Conservation (phyloP, 2,329 filamentous ascomycete genomes). For the Botrytis fragariae region DNA sequence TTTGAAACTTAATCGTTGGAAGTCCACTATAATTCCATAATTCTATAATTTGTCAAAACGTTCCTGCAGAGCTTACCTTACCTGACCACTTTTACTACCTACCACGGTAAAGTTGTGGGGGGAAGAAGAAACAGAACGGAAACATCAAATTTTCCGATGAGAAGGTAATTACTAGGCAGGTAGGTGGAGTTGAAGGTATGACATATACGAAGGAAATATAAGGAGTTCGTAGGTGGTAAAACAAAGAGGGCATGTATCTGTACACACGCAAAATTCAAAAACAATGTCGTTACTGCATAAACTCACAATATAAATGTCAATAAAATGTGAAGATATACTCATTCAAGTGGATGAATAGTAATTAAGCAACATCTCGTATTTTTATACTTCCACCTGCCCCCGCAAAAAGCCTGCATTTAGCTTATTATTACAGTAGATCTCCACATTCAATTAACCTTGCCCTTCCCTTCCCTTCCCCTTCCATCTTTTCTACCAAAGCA, state of each 20-base stretch:
- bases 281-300: background rate
- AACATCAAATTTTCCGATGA: background rate
- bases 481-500: background rate
- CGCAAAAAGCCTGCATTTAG: background rate
- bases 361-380: background rate
- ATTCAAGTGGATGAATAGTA: background rate
- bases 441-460: background rate
- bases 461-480: background rate
- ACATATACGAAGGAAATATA: background rate
- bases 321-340: background rate
- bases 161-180: background rate
- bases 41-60: background rate
- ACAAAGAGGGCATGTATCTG: background rate
- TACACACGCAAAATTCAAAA: background rate
- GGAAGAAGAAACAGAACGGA: background rate
- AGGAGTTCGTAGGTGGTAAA: background rate
- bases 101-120: background rate
- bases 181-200: too few relatives aligned
- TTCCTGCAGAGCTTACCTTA: background rate
- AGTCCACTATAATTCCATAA: constrained; percentile 3
- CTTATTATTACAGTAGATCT: background rate
- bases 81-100: background rate
- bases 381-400: background rate
- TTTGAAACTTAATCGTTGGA: background rate
- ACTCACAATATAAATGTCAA: background rate